Evolutionary conservation across 192 early-diverging fungal species (phyloP).

Genomic region (Entomortierella parvispora): DNA sequence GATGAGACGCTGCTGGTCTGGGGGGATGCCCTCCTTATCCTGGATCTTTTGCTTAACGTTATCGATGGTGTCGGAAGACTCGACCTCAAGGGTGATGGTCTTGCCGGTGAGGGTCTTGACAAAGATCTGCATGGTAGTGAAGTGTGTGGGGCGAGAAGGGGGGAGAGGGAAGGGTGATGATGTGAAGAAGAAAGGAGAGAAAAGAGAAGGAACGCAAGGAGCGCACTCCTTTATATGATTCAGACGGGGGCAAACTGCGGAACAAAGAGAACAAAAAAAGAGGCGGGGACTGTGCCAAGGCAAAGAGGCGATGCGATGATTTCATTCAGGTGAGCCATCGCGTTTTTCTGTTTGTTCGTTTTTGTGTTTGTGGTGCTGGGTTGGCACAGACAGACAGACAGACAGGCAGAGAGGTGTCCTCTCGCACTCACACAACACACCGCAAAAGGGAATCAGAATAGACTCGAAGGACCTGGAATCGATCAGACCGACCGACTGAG

Average conservation of each 20-base stretch:
- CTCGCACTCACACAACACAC: too few species aligned
- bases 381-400: too few species aligned
- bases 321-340: too few species aligned
- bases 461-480: conserved; percentile 3
- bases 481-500: too few species aligned
- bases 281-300: too few species aligned
- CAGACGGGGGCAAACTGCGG: too few species aligned
- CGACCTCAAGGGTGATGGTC: conserved; percentile 81
- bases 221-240: neutral
- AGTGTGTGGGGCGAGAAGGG: conserved; percentile 1
- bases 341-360: too few species aligned
- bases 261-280: too few species aligned
- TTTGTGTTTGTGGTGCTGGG: too few species aligned
- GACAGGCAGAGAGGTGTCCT: too few species aligned
- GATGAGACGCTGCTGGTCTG: conserved; percentile 84
- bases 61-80: conserved; percentile 82
- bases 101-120: conserved; percentile 85
- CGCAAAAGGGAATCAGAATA: neutral
- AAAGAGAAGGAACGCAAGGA: conserved; percentile 1
- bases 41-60: conserved; percentile 86
- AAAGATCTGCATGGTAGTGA: conserved; percentile 72
- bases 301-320: too few species aligned
- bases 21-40: too few species aligned
- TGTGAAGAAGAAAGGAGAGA: conserved; percentile 5
- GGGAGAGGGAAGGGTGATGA: neutral